These are phyloP conservation scores for Termitomyces sp. DNA, from an alignment of 768 basidiomycete genomes.

Conservation along the genomic window DNA sequence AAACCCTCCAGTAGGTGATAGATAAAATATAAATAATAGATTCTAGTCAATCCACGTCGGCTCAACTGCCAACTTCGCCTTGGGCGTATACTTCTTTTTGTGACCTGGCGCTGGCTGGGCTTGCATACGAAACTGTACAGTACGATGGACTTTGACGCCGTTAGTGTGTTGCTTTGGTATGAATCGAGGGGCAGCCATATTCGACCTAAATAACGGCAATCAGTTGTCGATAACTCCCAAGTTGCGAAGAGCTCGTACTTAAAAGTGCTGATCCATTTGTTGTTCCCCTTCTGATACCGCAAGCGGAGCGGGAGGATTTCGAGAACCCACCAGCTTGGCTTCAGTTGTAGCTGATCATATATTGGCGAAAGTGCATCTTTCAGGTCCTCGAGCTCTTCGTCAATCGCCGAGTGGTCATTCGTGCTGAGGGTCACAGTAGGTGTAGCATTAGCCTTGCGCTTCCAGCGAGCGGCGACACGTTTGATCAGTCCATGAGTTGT, in stretches of 20 bases:
- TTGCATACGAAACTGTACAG: slow-evolving; percentile 48
- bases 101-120: slow-evolving; percentile 26
- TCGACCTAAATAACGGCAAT: slow-evolving; percentile 12
- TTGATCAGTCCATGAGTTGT: not conserved
- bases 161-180: slow-evolving; percentile 31
- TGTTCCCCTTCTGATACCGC: slow-evolving; percentile 25
- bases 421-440: not conserved
- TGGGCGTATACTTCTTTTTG: slow-evolving; percentile 20
- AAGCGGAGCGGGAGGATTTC: slow-evolving; percentile 37
- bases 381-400: slow-evolving; percentile 49
- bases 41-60: slow-evolving; percentile 27
- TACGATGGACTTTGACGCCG: slow-evolving; percentile 41
- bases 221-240: not conserved
- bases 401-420: slow-evolving; percentile 1
- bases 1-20: not conserved
- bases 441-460: slow-evolving; percentile 11
- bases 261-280: slow-evolving; percentile 21
- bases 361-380: slow-evolving; percentile 39
- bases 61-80: slow-evolving; percentile 21
- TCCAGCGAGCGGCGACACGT: not conserved
- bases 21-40: not conserved
- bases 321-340: slow-evolving; percentile 52
- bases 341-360: slow-evolving; percentile 45
- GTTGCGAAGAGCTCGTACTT: slow-evolving; percentile 6
- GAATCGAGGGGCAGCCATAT: slow-evolving; percentile 29